A percentile compares a stretch with the other conserved stretches of the same genome.
Evolutionary conservation across 208 protist genomes (phyloP).

Genomic region (Spongospora subterranea): DNA sequence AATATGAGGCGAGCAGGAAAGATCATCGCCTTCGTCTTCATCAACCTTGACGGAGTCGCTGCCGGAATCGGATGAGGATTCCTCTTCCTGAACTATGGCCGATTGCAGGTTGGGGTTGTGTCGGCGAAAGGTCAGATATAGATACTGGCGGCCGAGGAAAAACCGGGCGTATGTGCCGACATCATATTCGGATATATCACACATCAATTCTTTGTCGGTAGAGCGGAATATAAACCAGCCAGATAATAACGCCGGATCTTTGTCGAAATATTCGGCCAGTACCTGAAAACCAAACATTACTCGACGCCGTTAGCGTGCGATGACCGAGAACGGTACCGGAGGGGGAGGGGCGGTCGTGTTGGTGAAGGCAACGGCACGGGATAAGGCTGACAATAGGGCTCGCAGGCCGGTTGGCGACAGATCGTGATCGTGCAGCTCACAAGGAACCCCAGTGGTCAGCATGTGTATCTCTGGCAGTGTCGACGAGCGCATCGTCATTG

Average conservation of each 20-base stretch:
- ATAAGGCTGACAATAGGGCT: background rate
- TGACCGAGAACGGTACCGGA: background rate
- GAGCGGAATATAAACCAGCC: slow-evolving; percentile 26
- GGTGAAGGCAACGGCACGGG: background rate
- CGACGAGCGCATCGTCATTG: too few relatives aligned
- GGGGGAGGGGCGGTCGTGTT: background rate
- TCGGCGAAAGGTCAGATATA: slow-evolving; percentile 9
- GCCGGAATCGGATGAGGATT: background rate
- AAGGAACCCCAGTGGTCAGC: background rate
- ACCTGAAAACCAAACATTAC: background rate
- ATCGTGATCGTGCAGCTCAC: slow-evolving; percentile 25
- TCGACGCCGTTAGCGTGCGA: background rate
- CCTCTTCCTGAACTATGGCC: background rate
- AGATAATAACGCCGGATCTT: background rate
- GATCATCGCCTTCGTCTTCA: background rate
- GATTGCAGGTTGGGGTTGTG: background rate
- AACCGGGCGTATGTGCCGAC: slow-evolving; percentile 3
- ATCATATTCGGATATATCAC: slow-evolving; percentile 43
- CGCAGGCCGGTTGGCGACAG: background rate
- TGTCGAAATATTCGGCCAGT: background rate
- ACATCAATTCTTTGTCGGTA: slow-evolving; percentile 1
- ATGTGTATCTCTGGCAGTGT: background rate
- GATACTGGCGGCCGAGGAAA: background rate
- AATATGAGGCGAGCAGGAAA: background rate
- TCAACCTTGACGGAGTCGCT: too few relatives aligned